Base-by-base conservation (phyloP, 495 filamentous ascomycete genomes). In the Alectoria sarmentosa region DNA sequence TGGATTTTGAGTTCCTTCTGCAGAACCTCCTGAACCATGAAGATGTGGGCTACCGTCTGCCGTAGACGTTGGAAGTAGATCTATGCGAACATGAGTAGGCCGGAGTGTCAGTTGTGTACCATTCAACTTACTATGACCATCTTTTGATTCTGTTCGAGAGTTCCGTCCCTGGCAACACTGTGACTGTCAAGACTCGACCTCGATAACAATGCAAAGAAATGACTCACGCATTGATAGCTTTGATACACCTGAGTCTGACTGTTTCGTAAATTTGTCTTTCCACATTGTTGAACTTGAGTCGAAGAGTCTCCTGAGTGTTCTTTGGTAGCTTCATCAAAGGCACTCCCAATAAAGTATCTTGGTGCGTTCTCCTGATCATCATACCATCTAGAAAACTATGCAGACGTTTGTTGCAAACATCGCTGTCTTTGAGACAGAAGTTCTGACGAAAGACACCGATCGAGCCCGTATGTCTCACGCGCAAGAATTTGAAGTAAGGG, bases 401-500 rank as follows among this genome's bases (percentile, higher is more conserved):
- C 3, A 86, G 71, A 28, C 79, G 70, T 23, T 69, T 23, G 21
- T 75, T 72, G 63, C 75, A 73, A n/a, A 64, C 67, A 41, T 73
- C 61, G 55, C 2, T 68, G 28, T 67, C 62, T 58, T 72, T 71
- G 26, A 74, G 69, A 66, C 76, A 79, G 62, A 77, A 88, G 46
- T 82, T 79, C 36, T 76, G 21, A 34, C 75, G 69, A 69, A 88
- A 89, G 4, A 71, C 68, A 7, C 73, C 59, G 54, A 74, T 77
- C 37, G 65, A 69, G 1, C 76, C 77, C 0, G 74, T 77, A 44
- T 77, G 62, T 3, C 78, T 76, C 15, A 84, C 80, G 0, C 73
- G 67, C 0, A 89, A 73, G 64, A 89, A 88, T 34, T 81, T 76
- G 61, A 90, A 80, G 66, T 84, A 86, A 0, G 86, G 80, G 64